These are phyloP conservation scores for Torulaspora gathmanii DNA, from an alignment of 805 yeast species.

Conservation along the genomic window DNA sequence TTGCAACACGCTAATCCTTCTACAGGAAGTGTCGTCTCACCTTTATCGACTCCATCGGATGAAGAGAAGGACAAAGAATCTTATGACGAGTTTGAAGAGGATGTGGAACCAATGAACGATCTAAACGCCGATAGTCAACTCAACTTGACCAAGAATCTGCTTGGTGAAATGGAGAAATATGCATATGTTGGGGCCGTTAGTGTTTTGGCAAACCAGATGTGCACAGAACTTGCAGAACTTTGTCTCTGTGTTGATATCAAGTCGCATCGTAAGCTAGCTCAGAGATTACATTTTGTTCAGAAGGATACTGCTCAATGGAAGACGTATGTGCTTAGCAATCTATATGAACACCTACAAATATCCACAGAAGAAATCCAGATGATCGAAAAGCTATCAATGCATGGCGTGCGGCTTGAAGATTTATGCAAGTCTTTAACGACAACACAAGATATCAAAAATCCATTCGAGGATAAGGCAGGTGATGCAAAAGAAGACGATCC, in stretches of 20 bases:
- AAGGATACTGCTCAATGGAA: slow-evolving; percentile 84
- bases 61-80: slow-evolving; percentile 29
- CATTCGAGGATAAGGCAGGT: slow-evolving; percentile 33
- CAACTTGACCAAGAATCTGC: slow-evolving; percentile 71
- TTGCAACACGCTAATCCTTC: slow-evolving; percentile 17
- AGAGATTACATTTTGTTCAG: slow-evolving; percentile 60
- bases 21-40: slow-evolving; percentile 5
- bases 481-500: slow-evolving; percentile 13
- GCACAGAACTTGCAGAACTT: slow-evolving; percentile 64
- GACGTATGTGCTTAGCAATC: slow-evolving; percentile 57
- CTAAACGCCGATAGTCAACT: slow-evolving; percentile 47
- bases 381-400: slow-evolving; percentile 82
- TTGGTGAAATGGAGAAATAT: slow-evolving; percentile 77
- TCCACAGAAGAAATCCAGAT: slow-evolving; percentile 70
- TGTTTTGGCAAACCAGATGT: slow-evolving; percentile 72
- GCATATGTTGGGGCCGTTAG: slow-evolving; percentile 88
- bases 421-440: slow-evolving; percentile 58
- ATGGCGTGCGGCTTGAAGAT: slow-evolving; percentile 74
- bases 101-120: slow-evolving; percentile 34
- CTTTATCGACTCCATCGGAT: slow-evolving; percentile 11
- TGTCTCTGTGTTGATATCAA: slow-evolving; percentile 48
- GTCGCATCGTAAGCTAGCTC: slow-evolving; percentile 46
- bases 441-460: slow-evolving; percentile 48
- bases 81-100: slow-evolving; percentile 41
- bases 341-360: slow-evolving; percentile 79